Base-by-base conservation (phyloP, 2,329 filamentous ascomycete species). In the Fusarium foetens region DNA sequence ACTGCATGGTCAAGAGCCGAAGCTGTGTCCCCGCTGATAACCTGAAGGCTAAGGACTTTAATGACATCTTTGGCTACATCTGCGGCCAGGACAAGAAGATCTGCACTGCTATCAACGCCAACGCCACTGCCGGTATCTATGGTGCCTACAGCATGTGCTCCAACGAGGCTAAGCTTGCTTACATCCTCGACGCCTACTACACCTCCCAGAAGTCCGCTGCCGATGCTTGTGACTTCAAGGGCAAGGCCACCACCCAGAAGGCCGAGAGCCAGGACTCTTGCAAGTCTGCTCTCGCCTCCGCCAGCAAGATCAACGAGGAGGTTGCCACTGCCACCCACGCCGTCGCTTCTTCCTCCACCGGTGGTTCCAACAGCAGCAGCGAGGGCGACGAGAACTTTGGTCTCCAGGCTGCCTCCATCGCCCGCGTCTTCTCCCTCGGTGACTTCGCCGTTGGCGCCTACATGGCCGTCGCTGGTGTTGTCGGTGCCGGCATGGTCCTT, bases 81-180 rank as follows among this genome's bases (percentile, higher is more conserved):
- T 96, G 93, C 83, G 91, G 90, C 62, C 78, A 83, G 48, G 80
- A 86, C 66, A 79, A 82, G 49, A 78, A 81, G 39, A 86, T 88
- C 74, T 96, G 94, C 83, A 83, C 81, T 29, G 93, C 91, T 60
- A 94, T 96, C 82, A 84, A 82, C 71, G 87, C 86, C 74, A 92
- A 95, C 82, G 87, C 87, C 57, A 89, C 87, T 66, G 87, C 85
- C 25, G 93, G 92, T 77, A 83, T 87, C 68, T 96, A 93, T 81
- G 93, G 93, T 75, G 88, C 92, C 52, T 94, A 93, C 86, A 89
- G 90, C 81, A 94, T 94, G 90, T 97, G 93, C 86, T 85, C 86
- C 74, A 78, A 88, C 76, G 86, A 87, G 74, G 86, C 93, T 82
- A 89, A 94, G 86, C 89, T 97, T 43, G 89, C 89, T 64, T 94